phyloP scores from a whole-genome alignment of 1,139 yeast species.

The Pichia sp. region DNA sequence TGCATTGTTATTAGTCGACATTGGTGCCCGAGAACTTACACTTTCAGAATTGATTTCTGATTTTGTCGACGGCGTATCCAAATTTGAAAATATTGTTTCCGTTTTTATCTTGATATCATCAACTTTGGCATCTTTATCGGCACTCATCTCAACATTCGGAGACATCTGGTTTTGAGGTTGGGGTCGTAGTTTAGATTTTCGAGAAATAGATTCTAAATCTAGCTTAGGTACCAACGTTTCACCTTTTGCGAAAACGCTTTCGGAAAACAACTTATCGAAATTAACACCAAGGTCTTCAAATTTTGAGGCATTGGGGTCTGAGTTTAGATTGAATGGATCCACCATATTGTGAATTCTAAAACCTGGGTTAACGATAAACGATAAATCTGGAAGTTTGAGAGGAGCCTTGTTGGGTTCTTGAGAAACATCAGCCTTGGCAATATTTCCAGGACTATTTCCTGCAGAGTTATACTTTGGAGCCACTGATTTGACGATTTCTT shows the following conservation, averaged over 20 bases:
- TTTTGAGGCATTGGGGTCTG: slow-evolving; percentile 13
- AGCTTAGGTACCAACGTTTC: slow-evolving; percentile 29
- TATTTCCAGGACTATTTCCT: neutral
- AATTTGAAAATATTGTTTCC: neutral
- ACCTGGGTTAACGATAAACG: slow-evolving; percentile 14
- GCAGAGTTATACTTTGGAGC: slow-evolving; percentile 13
- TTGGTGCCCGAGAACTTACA: neutral
- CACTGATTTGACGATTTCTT: slow-evolving; percentile 21
- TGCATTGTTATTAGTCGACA: neutral
- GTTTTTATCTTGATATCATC: neutral
- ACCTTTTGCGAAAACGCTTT: slow-evolving; percentile 38
- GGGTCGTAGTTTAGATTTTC: neutral
- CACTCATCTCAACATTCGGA: neutral
- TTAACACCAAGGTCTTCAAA: slow-evolving; percentile 22
- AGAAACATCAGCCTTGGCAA: neutral
- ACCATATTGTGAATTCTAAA: slow-evolving; percentile 7
- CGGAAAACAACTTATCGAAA: slow-evolving; percentile 24
- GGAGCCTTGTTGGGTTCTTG: slow-evolving; percentile 2
- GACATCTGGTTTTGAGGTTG: neutral
- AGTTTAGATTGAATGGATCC: slow-evolving; percentile 2
- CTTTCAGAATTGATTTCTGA: neutral
- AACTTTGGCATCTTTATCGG: neutral
- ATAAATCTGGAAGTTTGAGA: slow-evolving; percentile 16
- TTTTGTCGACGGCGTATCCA: neutral
- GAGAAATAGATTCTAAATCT: slow-evolving; percentile 7